Evolutionary conservation across 2,329 filamentous ascomycete genomes (phyloP).

Genomic region (Cercospora sp.): DNA sequence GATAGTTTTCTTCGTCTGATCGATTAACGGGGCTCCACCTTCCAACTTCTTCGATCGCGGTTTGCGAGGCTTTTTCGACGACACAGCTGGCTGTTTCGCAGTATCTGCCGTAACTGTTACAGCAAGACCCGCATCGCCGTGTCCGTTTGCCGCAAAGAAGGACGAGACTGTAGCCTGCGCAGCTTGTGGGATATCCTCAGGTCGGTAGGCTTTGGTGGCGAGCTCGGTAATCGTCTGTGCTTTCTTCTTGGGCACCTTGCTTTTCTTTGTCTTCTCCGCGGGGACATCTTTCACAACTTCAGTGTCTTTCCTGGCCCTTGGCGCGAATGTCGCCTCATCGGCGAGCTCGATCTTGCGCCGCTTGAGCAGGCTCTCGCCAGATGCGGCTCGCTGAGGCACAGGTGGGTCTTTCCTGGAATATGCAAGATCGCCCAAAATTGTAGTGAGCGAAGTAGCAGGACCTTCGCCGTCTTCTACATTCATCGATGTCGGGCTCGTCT

Average conservation of each 20-base stretch:
- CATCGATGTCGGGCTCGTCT: neutral
- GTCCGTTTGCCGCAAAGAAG: slow-evolving; percentile 41
- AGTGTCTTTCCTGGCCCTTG: neutral
- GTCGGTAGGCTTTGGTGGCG: slow-evolving; percentile 69
- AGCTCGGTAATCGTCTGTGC: slow-evolving; percentile 74
- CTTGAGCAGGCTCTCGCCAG: slow-evolving; percentile 24
- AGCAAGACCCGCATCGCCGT: neutral
- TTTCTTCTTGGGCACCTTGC: slow-evolving; percentile 61
- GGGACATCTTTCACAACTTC: neutral
- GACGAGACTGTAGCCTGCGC: slow-evolving; percentile 45
- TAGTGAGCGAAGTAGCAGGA: slow-evolving; percentile 16
- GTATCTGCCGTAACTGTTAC: neutral
- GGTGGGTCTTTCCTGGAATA: slow-evolving; percentile 13
- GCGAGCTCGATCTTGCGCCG: slow-evolving; percentile 21
- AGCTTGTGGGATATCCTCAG: slow-evolving; percentile 30
- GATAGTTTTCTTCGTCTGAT: slow-evolving; percentile 21
- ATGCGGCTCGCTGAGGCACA: neutral
- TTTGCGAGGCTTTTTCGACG: slow-evolving; percentile 32
- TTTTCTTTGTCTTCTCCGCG: slow-evolving; percentile 33
- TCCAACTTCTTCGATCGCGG: slow-evolving; percentile 27
- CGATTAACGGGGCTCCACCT: neutral
- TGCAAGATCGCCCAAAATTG: slow-evolving; percentile 21
- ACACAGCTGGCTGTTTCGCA: slow-evolving; percentile 5
- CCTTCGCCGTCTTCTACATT: slow-evolving; percentile 3
- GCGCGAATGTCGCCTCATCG: slow-evolving; percentile 18